Percentiles rank a stretch among this genome's conserved stretches.
phyloP scores from a whole-genome alignment of 176 grass and related monocot genomes.

The Triticum dicoccoides region DNA sequence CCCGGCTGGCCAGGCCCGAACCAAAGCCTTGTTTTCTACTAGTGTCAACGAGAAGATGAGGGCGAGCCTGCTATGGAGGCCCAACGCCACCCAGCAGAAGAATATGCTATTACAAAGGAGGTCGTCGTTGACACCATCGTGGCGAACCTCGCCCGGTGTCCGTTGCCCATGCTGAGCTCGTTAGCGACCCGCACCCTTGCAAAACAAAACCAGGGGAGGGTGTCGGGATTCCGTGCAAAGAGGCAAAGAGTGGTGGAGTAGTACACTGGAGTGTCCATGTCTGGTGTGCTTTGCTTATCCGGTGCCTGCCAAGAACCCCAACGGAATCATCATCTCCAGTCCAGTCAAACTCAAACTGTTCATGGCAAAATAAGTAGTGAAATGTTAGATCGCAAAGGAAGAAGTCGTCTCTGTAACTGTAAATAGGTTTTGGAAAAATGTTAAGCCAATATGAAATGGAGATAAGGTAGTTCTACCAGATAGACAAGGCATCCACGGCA shows the following conservation, averaged over 20 bases:
- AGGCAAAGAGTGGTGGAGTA: neutral
- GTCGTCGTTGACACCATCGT: conserved; percentile 22
- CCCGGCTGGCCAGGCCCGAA: no score
- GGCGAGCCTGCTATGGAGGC: conserved; percentile 2
- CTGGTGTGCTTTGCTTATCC: conserved; percentile 35
- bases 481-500: conserved; percentile 52
- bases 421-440: no score
- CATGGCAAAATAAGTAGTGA: neutral
- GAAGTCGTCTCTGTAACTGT: neutral
- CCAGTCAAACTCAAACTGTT: neutral
- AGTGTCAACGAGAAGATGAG: conserved; percentile 25
- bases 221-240: neutral
- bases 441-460: no score
- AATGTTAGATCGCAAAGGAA: neutral
- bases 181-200: conserved; percentile 36
- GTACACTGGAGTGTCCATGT: neutral
- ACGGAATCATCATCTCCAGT: conserved; percentile 72
- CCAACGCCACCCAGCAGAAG: neutral
- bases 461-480: conserved; percentile 27
- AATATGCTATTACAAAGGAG: conserved; percentile 25
- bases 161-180: conserved; percentile 35
- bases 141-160: conserved; percentile 27
- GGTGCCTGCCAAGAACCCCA: conserved; percentile 59
- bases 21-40: no score
- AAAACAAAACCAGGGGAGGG: neutral